Percentiles rank a stretch among this genome's conserved stretches.
Conservation (phyloP, 768 basidiomycete genomes). For the Erythrobasidium yunnanense region DNA sequence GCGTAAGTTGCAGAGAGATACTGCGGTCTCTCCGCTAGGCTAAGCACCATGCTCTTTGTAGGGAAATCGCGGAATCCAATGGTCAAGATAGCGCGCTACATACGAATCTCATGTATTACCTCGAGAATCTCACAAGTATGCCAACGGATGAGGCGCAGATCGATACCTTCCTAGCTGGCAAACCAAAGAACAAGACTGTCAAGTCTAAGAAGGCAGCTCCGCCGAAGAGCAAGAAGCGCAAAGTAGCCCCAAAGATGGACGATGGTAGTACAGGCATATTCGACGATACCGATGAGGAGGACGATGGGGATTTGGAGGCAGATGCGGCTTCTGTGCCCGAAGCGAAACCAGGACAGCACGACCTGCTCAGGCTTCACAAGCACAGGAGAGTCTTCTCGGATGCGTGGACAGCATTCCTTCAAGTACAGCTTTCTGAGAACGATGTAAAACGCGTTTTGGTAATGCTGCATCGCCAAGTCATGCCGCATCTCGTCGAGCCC, state of each 20-base stretch:
- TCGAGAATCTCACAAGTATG: constrained; percentile 61
- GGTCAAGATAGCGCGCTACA: neutral
- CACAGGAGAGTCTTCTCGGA: constrained; percentile 71
- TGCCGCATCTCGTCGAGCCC: constrained; percentile 70
- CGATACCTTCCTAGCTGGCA: constrained; percentile 67
- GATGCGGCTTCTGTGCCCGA: constrained; percentile 22
- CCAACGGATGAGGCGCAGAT: constrained; percentile 60
- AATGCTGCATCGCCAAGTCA: constrained; percentile 68
- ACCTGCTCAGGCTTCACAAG: constrained; percentile 49
- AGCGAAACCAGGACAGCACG: constrained; percentile 61
- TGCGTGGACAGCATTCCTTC: constrained; percentile 63
- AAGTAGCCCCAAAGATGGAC: constrained; percentile 41
- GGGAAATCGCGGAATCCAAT: constrained; percentile 29
- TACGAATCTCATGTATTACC: constrained; percentile 47
- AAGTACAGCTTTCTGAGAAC: constrained; percentile 39
- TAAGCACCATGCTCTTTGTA: neutral
- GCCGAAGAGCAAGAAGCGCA: constrained; percentile 31
- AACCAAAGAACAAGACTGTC: constrained; percentile 46
- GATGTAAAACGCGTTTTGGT: constrained; percentile 54
- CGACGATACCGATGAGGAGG: constrained; percentile 32
- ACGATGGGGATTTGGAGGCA: constrained; percentile 27
- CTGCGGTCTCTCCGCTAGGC: constrained; percentile 39
- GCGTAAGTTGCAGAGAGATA: constrained; percentile 55
- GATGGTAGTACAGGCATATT: constrained; percentile 54
- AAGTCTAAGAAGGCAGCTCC: neutral